Evolutionary conservation across 257 asterid genomes (phyloP), one percentile per base, ranked within the genome.

Genomic region (Henckelia pumila): DNA sequence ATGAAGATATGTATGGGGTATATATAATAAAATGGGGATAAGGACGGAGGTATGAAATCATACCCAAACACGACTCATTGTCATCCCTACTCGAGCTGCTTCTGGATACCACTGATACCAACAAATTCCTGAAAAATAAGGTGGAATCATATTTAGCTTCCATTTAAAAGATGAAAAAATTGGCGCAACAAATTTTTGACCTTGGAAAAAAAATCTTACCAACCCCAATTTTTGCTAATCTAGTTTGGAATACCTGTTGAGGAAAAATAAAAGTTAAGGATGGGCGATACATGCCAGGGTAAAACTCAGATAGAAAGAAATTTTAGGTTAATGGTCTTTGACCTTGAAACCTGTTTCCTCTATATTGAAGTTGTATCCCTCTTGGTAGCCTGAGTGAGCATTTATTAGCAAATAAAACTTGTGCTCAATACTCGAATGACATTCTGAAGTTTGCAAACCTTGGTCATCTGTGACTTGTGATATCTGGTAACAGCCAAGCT

Each of bases 31-130:
- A n/a, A n/a, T n/a, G n/a, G n/a, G n/a, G n/a, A n/a, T n/a, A n/a
- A n/a, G n/a, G n/a, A n/a, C n/a, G n/a, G n/a, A n/a, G n/a, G n/a
- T n/a, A n/a, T n/a, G n/a, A n/a, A n/a, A n/a, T n/a, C n/a, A n/a
- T n/a, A n/a, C n/a, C n/a, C n/a, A n/a, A n/a, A n/a, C n/a, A n/a
- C n/a, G n/a, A n/a, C n/a, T n/a, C n/a, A n/a, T n/a, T n/a, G n/a
- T n/a, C n/a, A n/a, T n/a, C n/a, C n/a, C n/a, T n/a, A n/a, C 98
- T 68, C 98, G 85, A 58, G 98, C 97, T 55, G 92, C 96, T 86
- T 93, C 98, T 0, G 98, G 98, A 82, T 90, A 93, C 99, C 99
- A 93, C 77, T 90, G 95, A 76, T 93, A 97, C 97, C 97, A 93
- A 84, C 99, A 90, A 81, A 93, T 93, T 35, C 84, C 99, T 93